Conservation (phyloP, 352 stramenopile species). For the Globisporangium mamillatum region DNA sequence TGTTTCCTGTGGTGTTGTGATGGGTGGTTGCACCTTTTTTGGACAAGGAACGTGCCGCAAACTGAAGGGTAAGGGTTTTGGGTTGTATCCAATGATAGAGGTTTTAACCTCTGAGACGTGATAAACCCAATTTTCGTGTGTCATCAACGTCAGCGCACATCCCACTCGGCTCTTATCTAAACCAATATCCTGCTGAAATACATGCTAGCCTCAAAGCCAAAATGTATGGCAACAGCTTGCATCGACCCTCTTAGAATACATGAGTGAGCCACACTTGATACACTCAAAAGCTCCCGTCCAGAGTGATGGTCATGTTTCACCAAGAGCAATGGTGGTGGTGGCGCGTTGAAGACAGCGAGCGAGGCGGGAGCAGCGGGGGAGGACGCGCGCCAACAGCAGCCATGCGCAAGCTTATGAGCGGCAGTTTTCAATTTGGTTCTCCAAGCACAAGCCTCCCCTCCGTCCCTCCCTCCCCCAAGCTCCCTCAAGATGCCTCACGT, state of each 20-base stretch:
- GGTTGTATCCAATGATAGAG: neutral
- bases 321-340: slow-evolving; percentile 15
- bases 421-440: slow-evolving; percentile 22
- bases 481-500: slow-evolving; percentile 51
- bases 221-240: neutral
- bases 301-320: slow-evolving; percentile 12
- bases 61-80: slow-evolving; percentile 3
- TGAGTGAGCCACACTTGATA: neutral
- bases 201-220: too few species aligned
- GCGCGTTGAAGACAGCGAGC: slow-evolving; percentile 2
- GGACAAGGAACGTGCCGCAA: slow-evolving; percentile 13
- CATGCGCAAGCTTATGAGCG: slow-evolving; percentile 1
- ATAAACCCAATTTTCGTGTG: slow-evolving; percentile 1
- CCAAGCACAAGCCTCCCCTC: slow-evolving; percentile 9
- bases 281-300: neutral
- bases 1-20: neutral
- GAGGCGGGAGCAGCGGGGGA: neutral
- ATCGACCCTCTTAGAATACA: neutral
- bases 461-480: neutral
- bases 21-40: slow-evolving; percentile 5
- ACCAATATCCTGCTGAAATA: neutral
- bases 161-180: neutral
- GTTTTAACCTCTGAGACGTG: neutral
- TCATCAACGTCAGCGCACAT: slow-evolving; percentile 1
- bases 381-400: neutral